Evolutionary conservation across 257 asterid genomes (phyloP).

Genomic region (Schizonepeta tenuifolia): DNA sequence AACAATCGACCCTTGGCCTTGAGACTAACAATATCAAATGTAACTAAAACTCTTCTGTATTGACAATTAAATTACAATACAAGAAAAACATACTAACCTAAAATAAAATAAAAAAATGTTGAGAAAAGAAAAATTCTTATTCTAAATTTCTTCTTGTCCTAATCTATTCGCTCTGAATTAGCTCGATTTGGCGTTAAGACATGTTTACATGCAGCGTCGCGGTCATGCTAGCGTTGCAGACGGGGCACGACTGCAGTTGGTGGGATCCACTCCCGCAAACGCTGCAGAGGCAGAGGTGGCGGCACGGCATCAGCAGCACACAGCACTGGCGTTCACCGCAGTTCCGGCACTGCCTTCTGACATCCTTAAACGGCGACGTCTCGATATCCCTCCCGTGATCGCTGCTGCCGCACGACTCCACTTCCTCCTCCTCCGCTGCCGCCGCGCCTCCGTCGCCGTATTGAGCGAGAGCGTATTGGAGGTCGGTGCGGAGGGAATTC

Average conservation of each 20-base stretch:
- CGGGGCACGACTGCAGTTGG: conserved; percentile 54
- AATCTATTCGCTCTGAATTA: not conserved
- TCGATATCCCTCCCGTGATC: conserved; percentile 25
- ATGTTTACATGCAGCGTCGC: conserved; percentile 71
- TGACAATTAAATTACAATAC: not conserved
- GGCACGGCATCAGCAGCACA: conserved; percentile 70
- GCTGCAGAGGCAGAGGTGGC: conserved; percentile 68
- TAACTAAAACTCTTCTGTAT: not conserved
- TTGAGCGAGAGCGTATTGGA: conserved; percentile 54
- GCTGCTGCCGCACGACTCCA: conserved; percentile 62
- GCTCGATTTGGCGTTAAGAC: not conserved
- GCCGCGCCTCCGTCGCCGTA: conserved; percentile 30
- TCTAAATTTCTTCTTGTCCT: not conserved
- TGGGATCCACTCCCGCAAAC: conserved; percentile 56
- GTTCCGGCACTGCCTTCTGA: conserved; percentile 44
- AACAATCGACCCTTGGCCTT: no score
- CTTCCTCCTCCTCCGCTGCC: conserved; percentile 50
- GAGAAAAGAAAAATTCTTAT: not conserved
- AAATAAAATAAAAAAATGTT: not conserved
- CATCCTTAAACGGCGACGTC: not conserved
- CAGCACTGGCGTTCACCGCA: conserved; percentile 65
- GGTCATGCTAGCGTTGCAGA: conserved; percentile 53
- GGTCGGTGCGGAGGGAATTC: conserved; percentile 54
- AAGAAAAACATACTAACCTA: no score
- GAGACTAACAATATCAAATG: no score